Evolutionary conservation across 2,329 filamentous ascomycete species (phyloP), one percentile per base, ranked within the genome.

Genomic region (Xenosphaeropsis pyriputrescens): DNA sequence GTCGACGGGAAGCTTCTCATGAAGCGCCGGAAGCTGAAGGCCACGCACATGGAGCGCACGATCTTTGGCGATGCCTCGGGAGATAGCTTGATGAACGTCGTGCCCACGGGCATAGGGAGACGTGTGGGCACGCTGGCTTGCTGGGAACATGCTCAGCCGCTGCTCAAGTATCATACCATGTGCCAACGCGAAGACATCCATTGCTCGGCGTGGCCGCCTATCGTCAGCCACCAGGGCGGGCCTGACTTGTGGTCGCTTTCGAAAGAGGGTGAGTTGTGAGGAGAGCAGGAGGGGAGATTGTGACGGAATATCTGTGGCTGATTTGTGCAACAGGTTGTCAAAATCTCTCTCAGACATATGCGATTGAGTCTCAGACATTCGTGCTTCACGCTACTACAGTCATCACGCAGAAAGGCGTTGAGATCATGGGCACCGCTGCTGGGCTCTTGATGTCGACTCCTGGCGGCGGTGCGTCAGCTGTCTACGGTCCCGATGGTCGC

Each of bases 281-380:
- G 8, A 19, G 18, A 19, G 18, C 8, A 19, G 18, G 8, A 5
- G 8, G 8, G 18, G 8, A 19, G 5, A 8, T n/a, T 19, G 18
- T 8, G 18, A 19, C 5, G 18, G 8, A 19, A 8, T 19, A 8
- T 5, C 5, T 8, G 18, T 26, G 31, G 71, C 66, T 32, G 72
- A 71, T 50, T 66, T 29, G 65, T 65, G 22, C 4, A 67, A 71
- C 18, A 56, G 63, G 3, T 63, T 67, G 18, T 60, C 59, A 71
- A 4, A 56, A 67, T 6, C 65, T 74, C 2, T 70, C 67, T 4
- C 68, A 68, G 13, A 65, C 62, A 3, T 74, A 73, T 41, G 69
- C 69, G 18, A 67, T 71, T 39, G 70, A 75, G 53, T 72, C 67
- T 1, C 68, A 65, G 2, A 62, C 67, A 0, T 75, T 64, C 57